Evolutionary conservation across 1,284 basidiomycete genomes (phyloP), one percentile per base, ranked within the genome.

Genomic region (Jaminaea rosea): DNA sequence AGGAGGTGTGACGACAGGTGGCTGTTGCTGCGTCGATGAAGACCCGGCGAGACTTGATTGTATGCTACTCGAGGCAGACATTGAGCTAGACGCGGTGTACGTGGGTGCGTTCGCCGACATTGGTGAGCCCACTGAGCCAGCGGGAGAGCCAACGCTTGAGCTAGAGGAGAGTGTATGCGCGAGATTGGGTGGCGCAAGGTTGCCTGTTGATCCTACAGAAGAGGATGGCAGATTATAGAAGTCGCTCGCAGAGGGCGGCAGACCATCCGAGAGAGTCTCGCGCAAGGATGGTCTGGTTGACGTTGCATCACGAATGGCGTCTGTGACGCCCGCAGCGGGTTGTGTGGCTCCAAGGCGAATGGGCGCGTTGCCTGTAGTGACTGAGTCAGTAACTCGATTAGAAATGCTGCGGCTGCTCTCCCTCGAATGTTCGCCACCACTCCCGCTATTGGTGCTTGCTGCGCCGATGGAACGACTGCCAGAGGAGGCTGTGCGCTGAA

Each of bases 361-460:
- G 3, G 34, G 21, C 34, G 34, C n/a, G 3, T 15, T n/a, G n/a
- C n/a, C n/a, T n/a, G n/a, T n/a, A 36, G 34, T n/a, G 21, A 10
- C 34, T 21, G 6, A n/a, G 34, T 36, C 34, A 21, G 34, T 36
- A 15, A 10, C 21, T 36, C 10, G 34, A 36, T n/a, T 15, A 36
- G 34, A 21, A 36, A n/a, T 36, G 34, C 39, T 42, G 39, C 24
- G 39, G 19, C 39, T 42, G 39, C 39, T 42, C 19, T 42, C 39
- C 11, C 39, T 15, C 17, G 39, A 42, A 23, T 42, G 39, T 23
- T 11, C 17, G 13, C 39, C 23, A 13, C 19, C 39, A 21, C 23
- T 42, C 11, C 39, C 39, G 11, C 39, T 23, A 24, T 23, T 24
- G 4, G 15, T 23, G 11, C 29, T 31, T 15, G 29, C 29, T 31